Percentiles rank a stretch among this genome's conserved stretches.
Conservation (phyloP, 129 eudicot species). For the Flaveria sonorensis region DNA sequence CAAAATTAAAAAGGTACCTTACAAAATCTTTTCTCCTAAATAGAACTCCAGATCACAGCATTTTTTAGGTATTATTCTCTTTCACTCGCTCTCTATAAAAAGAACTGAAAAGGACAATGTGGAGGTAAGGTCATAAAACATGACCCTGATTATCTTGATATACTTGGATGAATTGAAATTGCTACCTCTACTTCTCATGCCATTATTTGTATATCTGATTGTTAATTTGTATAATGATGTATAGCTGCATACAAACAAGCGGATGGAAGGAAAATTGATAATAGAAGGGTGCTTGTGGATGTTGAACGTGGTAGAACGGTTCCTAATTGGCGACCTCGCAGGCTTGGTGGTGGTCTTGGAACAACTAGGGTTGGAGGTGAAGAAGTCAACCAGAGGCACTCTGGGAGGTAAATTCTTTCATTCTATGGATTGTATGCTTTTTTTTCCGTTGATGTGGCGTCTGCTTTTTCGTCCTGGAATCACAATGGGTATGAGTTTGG, state of each 20-base stretch:
- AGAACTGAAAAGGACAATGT: neutral
- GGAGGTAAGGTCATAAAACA: neutral
- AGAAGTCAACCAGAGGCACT: slow-evolving; percentile 61
- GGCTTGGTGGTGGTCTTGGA: slow-evolving; percentile 99
- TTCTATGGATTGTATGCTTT: neutral
- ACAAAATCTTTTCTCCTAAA: neutral
- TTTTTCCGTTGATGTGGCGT: neutral
- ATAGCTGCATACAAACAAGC: slow-evolving; percentile 99
- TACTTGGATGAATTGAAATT: neutral
- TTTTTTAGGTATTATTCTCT: neutral
- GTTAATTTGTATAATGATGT: slow-evolving; percentile 5
- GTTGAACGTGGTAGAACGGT: slow-evolving; percentile 99
- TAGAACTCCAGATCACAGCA: neutral
- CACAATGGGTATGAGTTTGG: neutral
- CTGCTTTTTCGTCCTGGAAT: neutral
- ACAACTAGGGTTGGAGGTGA: slow-evolving; percentile 93
- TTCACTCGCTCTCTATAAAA: neutral
- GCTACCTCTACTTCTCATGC: neutral
- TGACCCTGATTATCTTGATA: neutral
- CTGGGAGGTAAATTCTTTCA: slow-evolving; percentile 59
- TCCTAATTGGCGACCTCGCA: slow-evolving; percentile 97
- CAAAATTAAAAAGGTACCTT: neutral
- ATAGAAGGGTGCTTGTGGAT: slow-evolving; percentile 92
- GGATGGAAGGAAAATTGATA: slow-evolving; percentile 92
- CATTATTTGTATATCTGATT: slow-evolving; percentile 20